These are phyloP conservation scores for Carallia brachiata DNA, from an alignment of 345 rosid species.

Conservation along the genomic window DNA sequence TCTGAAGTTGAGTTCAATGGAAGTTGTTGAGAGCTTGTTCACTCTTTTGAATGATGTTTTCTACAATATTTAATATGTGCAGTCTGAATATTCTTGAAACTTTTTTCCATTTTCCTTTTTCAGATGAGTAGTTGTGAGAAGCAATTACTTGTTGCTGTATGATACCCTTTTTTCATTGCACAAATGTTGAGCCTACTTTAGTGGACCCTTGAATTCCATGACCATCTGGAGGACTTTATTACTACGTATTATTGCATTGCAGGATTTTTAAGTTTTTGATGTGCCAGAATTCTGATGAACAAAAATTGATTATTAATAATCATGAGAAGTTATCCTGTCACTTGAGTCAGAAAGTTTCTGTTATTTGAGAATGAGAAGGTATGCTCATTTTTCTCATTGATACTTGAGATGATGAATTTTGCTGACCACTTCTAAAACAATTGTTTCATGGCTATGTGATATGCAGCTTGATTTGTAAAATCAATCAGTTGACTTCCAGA, in stretches of 20 bases:
- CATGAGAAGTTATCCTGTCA: constrained; percentile 35
- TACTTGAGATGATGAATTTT: not conserved
- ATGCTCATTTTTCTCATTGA: not conserved
- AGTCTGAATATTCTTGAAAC: constrained; percentile 46
- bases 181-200: not conserved
- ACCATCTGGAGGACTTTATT: constrained; percentile 9
- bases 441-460: not conserved
- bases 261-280: constrained; percentile 60
- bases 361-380: constrained; percentile 73
- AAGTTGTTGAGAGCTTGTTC: constrained; percentile 40
- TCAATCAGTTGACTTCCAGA: too few species aligned
- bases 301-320: constrained; percentile 39
- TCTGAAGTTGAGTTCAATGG: constrained; percentile 47
- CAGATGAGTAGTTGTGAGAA: not conserved
- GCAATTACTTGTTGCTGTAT: not conserved
- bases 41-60: constrained; percentile 58
- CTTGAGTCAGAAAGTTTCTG: constrained; percentile 45
- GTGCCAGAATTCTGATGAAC: constrained; percentile 44
- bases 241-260: constrained; percentile 17
- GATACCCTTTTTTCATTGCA: not conserved
- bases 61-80: constrained; percentile 37
- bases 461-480: constrained; percentile 51
- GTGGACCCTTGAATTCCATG: not conserved
- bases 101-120: not conserved
- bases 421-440: not conserved